Evolutionary conservation across 495 filamentous ascomycete species (phyloP), one percentile per base, ranked within the genome.

Genomic region (Aspergillus leporis): DNA sequence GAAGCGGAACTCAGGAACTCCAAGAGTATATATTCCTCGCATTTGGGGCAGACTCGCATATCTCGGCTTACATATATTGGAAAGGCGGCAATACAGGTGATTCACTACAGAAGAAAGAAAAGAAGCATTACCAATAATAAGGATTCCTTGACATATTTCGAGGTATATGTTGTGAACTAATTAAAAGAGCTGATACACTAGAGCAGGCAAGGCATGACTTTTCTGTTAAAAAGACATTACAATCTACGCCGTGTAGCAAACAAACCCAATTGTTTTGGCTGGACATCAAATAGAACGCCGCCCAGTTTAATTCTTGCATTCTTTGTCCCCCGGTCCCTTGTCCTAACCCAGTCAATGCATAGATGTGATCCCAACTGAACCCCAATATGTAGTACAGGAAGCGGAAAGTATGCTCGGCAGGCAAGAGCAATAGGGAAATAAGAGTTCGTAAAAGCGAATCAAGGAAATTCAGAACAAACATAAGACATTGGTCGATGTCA

Each of bases 301-400:
- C 61, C 63, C 55, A 56, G 54, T 55, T 61, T 60, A 67, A 64
- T 61, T 64, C 50, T 67, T 67, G 53, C 60, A 62, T 65, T 64
- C 46, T 64, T 58, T 56, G 45, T 51, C 28, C 22, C 31, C 59
- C 56, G 56, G 41, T 58, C 55, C 53, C 40, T 48, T 52, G 38
- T 55, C 61, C 64, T 61, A 62, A 64, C 53, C 65, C 65, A 62
- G 65, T 60, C 62, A 61, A 55, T 64, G 65, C 61, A 67, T 62
- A 54, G 47, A 61, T 57, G 56, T 61, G 49, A 55, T 64, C 65
- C 65, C 65, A 67, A 64, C 59, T 57, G 55, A 59, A 61, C 61
- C 65, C 65, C 64, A 64, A 60, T 64, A 64, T 64, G 61, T 67
- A 67, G 61, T 67, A 67, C 65, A 67, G 65, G 65, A 61, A 67